Evolutionary conservation across 371 early-diverging fungal species (phyloP).

Genomic region (Apophysomyces variabilis): DNA sequence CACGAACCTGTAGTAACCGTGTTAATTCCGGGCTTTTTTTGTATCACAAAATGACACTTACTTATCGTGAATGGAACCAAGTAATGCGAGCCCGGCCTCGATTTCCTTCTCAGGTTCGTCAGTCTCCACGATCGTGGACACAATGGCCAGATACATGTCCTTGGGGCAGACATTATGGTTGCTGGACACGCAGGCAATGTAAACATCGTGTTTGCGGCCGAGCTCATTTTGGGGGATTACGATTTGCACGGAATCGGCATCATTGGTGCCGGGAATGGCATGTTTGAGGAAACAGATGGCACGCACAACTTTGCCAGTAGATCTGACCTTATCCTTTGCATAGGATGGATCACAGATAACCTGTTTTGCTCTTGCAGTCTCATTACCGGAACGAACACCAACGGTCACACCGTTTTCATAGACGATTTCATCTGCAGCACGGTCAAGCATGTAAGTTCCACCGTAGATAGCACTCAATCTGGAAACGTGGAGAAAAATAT

Average conservation of each 20-base stretch:
- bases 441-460: constrained; percentile 97
- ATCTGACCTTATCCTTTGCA: constrained; percentile 76
- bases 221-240: constrained; percentile 98
- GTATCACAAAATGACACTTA: constrained; percentile 16
- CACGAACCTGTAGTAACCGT: constrained; percentile 61
- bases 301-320: constrained; percentile 87
- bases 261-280: constrained; percentile 92
- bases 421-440: constrained; percentile 87
- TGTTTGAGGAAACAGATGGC: constrained; percentile 93
- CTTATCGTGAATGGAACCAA: constrained; percentile 92
- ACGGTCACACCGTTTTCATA: constrained; percentile 79
- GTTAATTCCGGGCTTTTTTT: background rate
- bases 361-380: constrained; percentile 79
- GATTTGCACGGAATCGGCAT: constrained; percentile 93
- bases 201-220: constrained; percentile 91
- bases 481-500: constrained; percentile 12
- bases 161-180: constrained; percentile 93
- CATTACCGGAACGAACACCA: constrained; percentile 90
- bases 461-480: constrained; percentile 96
- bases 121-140: constrained; percentile 94
- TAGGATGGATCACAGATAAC: constrained; percentile 98
- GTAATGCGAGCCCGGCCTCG: constrained; percentile 82
- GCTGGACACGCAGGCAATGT: constrained; percentile 89
- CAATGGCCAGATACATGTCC: constrained; percentile 90
- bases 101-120: constrained; percentile 86